phyloP scores from a whole-genome alignment of 2,329 filamentous ascomycete species.

The Sordariomycetes sp. region DNA sequence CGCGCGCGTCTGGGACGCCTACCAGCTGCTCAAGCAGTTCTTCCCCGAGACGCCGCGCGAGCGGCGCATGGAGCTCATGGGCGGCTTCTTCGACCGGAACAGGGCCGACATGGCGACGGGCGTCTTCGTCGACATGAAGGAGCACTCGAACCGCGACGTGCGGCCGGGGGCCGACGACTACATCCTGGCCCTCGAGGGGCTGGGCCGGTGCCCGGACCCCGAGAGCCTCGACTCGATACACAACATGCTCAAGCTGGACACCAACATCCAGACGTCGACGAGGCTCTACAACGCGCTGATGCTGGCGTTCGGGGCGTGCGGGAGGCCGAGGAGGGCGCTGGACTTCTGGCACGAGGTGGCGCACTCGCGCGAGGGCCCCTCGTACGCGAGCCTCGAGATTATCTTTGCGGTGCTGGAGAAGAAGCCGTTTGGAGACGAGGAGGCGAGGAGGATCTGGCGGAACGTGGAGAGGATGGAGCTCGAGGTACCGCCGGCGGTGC shows the following conservation, averaged over 20 bases:
- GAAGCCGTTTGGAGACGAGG: slow-evolving; percentile 40
- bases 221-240: slow-evolving; percentile 65
- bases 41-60: slow-evolving; percentile 53
- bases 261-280: slow-evolving; percentile 64
- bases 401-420: slow-evolving; percentile 69
- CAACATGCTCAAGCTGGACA: slow-evolving; percentile 90
- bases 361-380: slow-evolving; percentile 74
- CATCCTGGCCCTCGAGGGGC: slow-evolving; percentile 61
- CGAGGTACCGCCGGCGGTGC: slow-evolving; percentile 60
- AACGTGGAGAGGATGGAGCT: slow-evolving; percentile 64
- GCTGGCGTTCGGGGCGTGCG: slow-evolving; percentile 66
- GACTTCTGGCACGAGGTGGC: slow-evolving; percentile 77
- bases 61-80: slow-evolving; percentile 62
- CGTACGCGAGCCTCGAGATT: slow-evolving; percentile 66
- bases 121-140: slow-evolving; percentile 90
- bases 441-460: slow-evolving; percentile 56
- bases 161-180: slow-evolving; percentile 67
- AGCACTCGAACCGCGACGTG: slow-evolving; percentile 46
- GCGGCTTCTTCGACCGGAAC: slow-evolving; percentile 62
- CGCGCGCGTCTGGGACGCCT: slow-evolving; percentile 49
- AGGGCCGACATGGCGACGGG: slow-evolving; percentile 75
- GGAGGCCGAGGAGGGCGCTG: slow-evolving; percentile 51
- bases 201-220: slow-evolving; percentile 38
- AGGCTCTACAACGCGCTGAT: slow-evolving; percentile 73
- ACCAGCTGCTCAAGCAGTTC: slow-evolving; percentile 51